Evolutionary conservation across 805 yeast genomes (phyloP), one percentile per base, ranked within the genome.

Genomic region (Yamadazyma akitaensis): DNA sequence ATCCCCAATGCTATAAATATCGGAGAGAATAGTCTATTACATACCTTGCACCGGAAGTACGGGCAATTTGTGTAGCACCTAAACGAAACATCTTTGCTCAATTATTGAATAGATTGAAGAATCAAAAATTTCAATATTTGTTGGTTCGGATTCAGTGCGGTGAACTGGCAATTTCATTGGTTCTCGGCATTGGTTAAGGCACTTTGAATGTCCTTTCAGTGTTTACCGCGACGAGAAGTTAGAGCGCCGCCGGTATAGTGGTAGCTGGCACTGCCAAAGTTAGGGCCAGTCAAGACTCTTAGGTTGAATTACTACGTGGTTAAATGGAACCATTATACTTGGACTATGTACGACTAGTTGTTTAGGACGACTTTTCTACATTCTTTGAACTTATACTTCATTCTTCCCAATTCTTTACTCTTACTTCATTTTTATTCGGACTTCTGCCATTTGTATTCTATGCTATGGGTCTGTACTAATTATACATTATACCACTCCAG

Each of bases 41-140:
- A 65, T 75, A 76, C 81, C 81, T 77, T 51, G 71, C 73, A 62
- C 76, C 74, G 58, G 65, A 62, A 51, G 63, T 49, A 65, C 80
- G 81, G 70, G 77, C 75, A 55, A 67, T 71, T 62, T 75, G 79
- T 57, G 64, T 62, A 56, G 73, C 74, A 67, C 80, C 79, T 66
- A 73, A 68, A 68, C 80, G 79, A 70, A 75, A 77, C 82, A 77
- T 77, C 50, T 19, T 24, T 18, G 44, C 16, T 25, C 26, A 34
- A 42, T 41, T 35, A 42, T 50, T 63, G 32, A 33, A 37, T 31
- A 40, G 18, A 42, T 34, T 41, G 36, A 42, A 46, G 33, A 35
- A 36, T 37, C 35, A 37, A 42, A 37, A 38, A 40, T 40, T 45
- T 38, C 40, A 42, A 38, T 38, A 25, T 36, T 31, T 36, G 43